A percentile compares a stretch with the other conserved stretches of the same genome.
phyloP scores from a whole-genome alignment of 306 rosid genomes.

The Rosa multiflora region DNA sequence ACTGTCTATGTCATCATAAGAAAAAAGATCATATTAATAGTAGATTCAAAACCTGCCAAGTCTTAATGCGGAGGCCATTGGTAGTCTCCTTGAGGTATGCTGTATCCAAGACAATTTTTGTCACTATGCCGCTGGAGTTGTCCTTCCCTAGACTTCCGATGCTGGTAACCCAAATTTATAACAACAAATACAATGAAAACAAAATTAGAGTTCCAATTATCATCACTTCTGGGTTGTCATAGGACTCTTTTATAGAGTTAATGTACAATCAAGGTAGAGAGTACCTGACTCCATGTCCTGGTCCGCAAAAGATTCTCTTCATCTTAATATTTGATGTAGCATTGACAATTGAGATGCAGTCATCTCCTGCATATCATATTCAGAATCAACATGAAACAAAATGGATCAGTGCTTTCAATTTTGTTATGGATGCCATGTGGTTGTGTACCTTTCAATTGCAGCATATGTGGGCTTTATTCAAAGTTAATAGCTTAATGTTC shows the following conservation, averaged over 20 bases:
- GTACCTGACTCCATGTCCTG: constrained; percentile 99
- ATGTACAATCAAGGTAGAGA: constrained; percentile 1
- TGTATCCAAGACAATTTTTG: constrained; percentile 85
- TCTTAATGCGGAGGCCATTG: constrained; percentile 92
- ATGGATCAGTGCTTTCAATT: constrained; percentile 11
- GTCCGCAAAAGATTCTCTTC: constrained; percentile 90
- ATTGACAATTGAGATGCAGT: constrained; percentile 92
- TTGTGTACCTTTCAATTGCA: neutral
- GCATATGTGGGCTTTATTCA: neutral
- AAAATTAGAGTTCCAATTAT: neutral
- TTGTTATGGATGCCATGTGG: neutral
- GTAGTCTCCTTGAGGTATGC: constrained; percentile 71
- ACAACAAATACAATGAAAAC: neutral
- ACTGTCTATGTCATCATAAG: neutral
- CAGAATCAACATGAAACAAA: constrained; percentile 16
- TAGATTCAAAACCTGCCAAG: constrained; percentile 77
- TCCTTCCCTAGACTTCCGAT: constrained; percentile 99
- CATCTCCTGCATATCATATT: constrained; percentile 71
- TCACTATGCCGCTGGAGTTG: constrained; percentile 77
- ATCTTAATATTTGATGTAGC: constrained; percentile 88
- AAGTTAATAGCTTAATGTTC: neutral
- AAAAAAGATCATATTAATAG: neutral
- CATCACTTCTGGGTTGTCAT: neutral
- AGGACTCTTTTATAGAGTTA: neutral
- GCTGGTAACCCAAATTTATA: constrained; percentile 34